Evolutionary conservation across 2,329 filamentous ascomycete species (phyloP), one percentile per base, ranked within the genome.

Genomic region (Acarospora socialis): DNA sequence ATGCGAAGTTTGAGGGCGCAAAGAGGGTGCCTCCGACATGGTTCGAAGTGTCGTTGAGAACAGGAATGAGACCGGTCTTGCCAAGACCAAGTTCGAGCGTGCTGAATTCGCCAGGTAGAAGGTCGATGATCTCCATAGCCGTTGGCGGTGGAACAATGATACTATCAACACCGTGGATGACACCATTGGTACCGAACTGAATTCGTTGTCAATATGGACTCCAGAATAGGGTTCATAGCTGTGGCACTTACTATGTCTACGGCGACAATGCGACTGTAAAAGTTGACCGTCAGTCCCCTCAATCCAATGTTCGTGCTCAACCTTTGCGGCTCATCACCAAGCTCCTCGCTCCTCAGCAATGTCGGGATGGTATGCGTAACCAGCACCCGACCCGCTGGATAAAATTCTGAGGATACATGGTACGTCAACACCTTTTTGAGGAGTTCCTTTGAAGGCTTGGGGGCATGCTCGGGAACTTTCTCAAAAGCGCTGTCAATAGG

Each of bases 1-100:
- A 93, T n/a, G 84, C 86, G 4, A 56, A 59, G 64, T 94, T 93
- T 27, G 68, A 72, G 0, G 86, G 84, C 0, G 79, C 80, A 46
- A 93, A 92, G 38, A 90, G 51, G 3, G 84, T 93, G 22, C 73
- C 73, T 21, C 82, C 82, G 2, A 61, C 54, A 27, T 68, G 62
- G 21, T 59, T 59, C 33, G 56, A 65, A 42, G 66, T 60, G 43
- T 68, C 61, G 33, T 77, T 61, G 36, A 77, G 57, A 30, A 65
- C 66, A 8, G 74, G 58, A 33, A 66, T 64, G 2, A 94, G 67
- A 6, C 78, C 74, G 0, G 82, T 87, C 60, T 80, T 82, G 33
- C 67, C 61, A 17, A 83, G 72, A 4, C 71, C 86, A 5, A 86
- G 68, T 31, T 77, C 65, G 1, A 92, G 68, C 0, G 83, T 92